Evolutionary conservation across 176 grass and related monocot species (phyloP).

Genomic region (Juncus effusus): DNA sequence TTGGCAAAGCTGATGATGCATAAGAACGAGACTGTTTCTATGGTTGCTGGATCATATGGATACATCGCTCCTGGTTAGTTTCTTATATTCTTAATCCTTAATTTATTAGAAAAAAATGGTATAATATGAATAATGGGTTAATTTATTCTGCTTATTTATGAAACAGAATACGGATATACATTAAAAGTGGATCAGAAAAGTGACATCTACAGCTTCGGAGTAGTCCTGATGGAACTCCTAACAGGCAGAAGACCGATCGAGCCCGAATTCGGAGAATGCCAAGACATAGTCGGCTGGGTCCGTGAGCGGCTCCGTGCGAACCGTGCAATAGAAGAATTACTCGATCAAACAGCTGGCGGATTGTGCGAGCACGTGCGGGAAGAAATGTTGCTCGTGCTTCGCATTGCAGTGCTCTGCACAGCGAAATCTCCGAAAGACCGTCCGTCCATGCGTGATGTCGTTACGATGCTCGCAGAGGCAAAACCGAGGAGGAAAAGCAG

Average conservation of each 20-base stretch:
- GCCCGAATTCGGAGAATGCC: constrained; percentile 63
- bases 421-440: constrained; percentile 82
- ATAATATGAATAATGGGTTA: neutral
- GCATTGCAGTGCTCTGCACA: constrained; percentile 82
- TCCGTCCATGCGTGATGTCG: constrained; percentile 83
- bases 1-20: constrained; percentile 79
- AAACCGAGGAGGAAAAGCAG: constrained; percentile 89
- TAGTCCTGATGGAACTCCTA: constrained; percentile 90
- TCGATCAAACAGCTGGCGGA: constrained; percentile 59
- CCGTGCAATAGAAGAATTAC: constrained; percentile 63
- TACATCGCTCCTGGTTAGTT: constrained; percentile 82
- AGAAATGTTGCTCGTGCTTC: constrained; percentile 91
- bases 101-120: neutral
- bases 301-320: constrained; percentile 57
- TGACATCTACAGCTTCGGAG: constrained; percentile 93
- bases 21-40: constrained; percentile 69
- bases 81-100: neutral
- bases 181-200: constrained; percentile 92
- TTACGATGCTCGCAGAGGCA: constrained; percentile 88
- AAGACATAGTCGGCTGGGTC: constrained; percentile 84
- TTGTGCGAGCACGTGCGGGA: constrained; percentile 69
- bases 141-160: neutral
- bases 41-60: constrained; percentile 85
- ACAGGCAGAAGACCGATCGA: constrained; percentile 73
- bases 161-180: constrained; percentile 84